These are phyloP conservation scores for Auxenochlorella pyrenoidosa DNA, from an alignment of 139 green algal species.

Conservation along the genomic window DNA sequence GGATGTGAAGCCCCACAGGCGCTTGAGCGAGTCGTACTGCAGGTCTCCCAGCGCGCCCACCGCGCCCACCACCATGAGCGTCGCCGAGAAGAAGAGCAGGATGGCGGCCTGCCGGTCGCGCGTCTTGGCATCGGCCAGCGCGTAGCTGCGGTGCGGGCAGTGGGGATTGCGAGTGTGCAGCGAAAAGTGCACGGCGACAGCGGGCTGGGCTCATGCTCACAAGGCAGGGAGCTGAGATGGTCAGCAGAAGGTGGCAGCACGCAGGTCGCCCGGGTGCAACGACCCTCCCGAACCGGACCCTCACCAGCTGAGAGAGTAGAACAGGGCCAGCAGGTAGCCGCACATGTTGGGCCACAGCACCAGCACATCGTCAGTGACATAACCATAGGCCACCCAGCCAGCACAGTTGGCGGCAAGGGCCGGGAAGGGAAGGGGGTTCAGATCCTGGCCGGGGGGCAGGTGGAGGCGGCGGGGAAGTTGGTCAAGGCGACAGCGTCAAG, in stretches of 20 bases:
- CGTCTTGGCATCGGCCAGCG: constrained; percentile 55
- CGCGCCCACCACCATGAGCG: constrained; percentile 51
- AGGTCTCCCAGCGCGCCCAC: constrained; percentile 37
- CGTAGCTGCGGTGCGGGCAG: constrained; percentile 27
- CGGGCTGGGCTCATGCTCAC: too few species aligned
- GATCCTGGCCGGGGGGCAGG: constrained; percentile 43
- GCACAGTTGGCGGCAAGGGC: constrained; percentile 64
- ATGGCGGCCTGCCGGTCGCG: constrained; percentile 56
- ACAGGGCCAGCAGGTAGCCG: constrained; percentile 51
- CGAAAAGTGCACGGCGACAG: too few species aligned
- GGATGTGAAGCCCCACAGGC: constrained; percentile 51
- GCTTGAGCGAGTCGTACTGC: constrained; percentile 23
- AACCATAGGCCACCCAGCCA: constrained; percentile 65
- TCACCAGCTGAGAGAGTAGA: constrained; percentile 51
- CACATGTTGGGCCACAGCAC: constrained; percentile 55
- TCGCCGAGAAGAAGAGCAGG: constrained; percentile 48
- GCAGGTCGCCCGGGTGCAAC: too few species aligned
- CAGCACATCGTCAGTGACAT: constrained; percentile 49
- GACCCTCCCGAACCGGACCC: too few species aligned
- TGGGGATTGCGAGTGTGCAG: too few species aligned
- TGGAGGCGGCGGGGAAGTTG: too few species aligned
- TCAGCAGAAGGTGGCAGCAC: too few species aligned
- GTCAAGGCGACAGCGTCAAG: too few species aligned
- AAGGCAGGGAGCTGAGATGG: too few species aligned
- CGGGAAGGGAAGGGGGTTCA: constrained; percentile 75